phyloP scores from a whole-genome alignment of 805 yeast genomes.

The Metschnikowia proteae region DNA sequence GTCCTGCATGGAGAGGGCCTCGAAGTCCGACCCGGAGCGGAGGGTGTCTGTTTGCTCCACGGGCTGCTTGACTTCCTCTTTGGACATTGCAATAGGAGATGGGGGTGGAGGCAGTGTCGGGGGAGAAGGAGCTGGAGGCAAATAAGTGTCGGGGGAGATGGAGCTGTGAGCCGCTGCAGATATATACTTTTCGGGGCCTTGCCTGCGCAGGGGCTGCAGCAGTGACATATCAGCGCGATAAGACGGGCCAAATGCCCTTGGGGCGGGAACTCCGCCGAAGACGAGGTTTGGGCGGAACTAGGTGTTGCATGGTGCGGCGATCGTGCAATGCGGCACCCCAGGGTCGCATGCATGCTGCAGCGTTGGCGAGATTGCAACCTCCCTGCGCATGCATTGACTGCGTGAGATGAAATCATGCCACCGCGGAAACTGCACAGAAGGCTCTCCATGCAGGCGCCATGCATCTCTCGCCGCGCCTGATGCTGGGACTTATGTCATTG shows the following conservation, averaged over 20 bases:
- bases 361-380: conserved; percentile 1
- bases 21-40: conserved; percentile 7
- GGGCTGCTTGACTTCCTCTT: conserved; percentile 5
- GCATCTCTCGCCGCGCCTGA: too few relatives aligned
- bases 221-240: neutral
- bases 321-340: neutral
- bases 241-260: conserved; percentile 1
- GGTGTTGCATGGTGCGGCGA: neutral
- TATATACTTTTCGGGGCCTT: too few relatives aligned
- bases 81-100: conserved; percentile 5
- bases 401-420: neutral
- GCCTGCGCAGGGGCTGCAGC: neutral
- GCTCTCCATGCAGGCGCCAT: too few relatives aligned
- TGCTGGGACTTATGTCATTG: too few relatives aligned
- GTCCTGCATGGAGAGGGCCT: conserved; percentile 16
- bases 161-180: neutral
- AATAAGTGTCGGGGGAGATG: neutral
- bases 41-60: conserved; percentile 6
- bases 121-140: neutral
- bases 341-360: neutral
- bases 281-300: too few relatives aligned
- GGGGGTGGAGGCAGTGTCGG: neutral
- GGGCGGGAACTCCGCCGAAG: neutral
- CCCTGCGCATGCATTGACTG: neutral
- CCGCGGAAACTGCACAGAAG: too few relatives aligned